phyloP scores from a whole-genome alignment of 106 monocot species.

The Apostasia ramifera region DNA sequence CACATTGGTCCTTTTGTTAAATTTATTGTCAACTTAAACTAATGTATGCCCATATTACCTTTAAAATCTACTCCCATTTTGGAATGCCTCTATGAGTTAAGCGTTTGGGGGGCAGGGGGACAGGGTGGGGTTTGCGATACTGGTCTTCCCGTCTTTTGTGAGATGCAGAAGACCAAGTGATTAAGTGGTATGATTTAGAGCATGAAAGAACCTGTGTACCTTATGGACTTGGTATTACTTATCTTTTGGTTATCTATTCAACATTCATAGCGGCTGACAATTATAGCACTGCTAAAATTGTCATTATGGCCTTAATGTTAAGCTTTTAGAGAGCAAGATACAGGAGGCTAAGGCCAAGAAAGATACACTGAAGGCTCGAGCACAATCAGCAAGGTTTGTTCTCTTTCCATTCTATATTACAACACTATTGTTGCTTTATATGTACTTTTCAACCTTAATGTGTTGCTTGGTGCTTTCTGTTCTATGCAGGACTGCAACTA shows the following conservation, averaged over 20 bases:
- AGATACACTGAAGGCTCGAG: conserved; percentile 96
- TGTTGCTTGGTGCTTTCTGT: not conserved
- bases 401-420: not conserved
- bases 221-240: not conserved
- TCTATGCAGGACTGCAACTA: conserved; percentile 83
- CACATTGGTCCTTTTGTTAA: too few relatives aligned
- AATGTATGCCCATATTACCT: too few relatives aligned
- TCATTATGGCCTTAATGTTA: conserved; percentile 5
- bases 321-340: conserved; percentile 98
- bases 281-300: not conserved
- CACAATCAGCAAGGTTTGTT: conserved; percentile 90
- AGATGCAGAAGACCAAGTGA: too few relatives aligned
- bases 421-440: not conserved
- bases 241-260: not conserved
- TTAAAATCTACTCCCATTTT: too few relatives aligned
- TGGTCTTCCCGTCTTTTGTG: too few relatives aligned
- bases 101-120: too few relatives aligned
- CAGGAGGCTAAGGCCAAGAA: conserved; percentile 97
- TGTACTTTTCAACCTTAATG: conserved; percentile 1
- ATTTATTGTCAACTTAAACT: too few relatives aligned
- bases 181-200: too few relatives aligned
- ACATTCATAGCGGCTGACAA: not conserved
- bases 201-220: too few relatives aligned
- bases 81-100: too few relatives aligned
- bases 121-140: too few relatives aligned